Conservation (phyloP, 192 early-diverging fungal genomes). For the Gamsiella multidivaricata region DNA sequence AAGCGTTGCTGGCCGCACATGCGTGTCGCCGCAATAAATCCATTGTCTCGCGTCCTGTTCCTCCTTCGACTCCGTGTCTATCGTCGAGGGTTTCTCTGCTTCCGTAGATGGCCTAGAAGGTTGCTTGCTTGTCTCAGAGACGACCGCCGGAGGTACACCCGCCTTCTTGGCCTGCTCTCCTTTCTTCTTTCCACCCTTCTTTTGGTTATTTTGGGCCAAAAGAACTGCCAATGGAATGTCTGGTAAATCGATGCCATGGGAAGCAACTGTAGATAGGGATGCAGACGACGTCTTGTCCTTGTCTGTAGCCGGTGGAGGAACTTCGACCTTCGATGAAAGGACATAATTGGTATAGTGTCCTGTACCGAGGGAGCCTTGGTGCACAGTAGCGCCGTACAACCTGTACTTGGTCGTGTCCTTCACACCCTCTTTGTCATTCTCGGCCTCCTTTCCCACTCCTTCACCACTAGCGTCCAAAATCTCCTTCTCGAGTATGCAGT, state of each 20-base stretch:
- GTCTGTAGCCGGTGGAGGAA: neutral
- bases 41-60: slow-evolving; percentile 33
- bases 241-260: slow-evolving; percentile 13
- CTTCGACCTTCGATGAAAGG: slow-evolving; percentile 39
- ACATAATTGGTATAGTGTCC: slow-evolving; percentile 60
- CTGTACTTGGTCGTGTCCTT: slow-evolving; percentile 35
- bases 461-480: slow-evolving; percentile 21
- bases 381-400: slow-evolving; percentile 57
- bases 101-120: neutral
- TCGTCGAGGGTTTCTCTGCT: neutral
- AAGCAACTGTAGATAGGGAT: neutral
- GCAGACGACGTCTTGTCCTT: neutral
- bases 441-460: neutral
- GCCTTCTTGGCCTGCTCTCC: slow-evolving; percentile 1
- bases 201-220: slow-evolving; percentile 15
- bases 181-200: slow-evolving; percentile 20
- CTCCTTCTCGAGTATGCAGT: slow-evolving; percentile 40
- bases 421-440: neutral
- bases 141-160: neutral
- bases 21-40: slow-evolving; percentile 56
- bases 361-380: slow-evolving; percentile 54
- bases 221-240: slow-evolving; percentile 27
- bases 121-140: neutral
- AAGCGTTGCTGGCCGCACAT: slow-evolving; percentile 35
- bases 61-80: neutral